Evolutionary conservation across 352 stramenopile genomes (phyloP).

Genomic region (Globisporangium solare): DNA sequence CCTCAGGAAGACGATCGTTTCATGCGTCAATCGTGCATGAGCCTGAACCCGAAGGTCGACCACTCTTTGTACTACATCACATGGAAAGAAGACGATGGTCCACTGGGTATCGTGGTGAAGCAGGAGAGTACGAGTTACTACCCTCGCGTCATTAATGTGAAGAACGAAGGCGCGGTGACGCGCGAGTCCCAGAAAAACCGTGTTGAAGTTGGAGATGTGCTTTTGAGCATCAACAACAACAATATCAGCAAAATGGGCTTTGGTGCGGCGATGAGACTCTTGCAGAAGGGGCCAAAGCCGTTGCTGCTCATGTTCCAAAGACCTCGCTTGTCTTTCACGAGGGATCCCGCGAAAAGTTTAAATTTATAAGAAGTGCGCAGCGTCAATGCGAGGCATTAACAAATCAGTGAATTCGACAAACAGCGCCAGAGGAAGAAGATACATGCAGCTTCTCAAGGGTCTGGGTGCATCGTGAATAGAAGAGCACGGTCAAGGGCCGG

Average conservation of each 20-base stretch:
- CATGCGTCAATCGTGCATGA: constrained; percentile 65
- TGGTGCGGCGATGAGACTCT: constrained; percentile 74
- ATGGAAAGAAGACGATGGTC: constrained; percentile 85
- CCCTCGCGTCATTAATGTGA: constrained; percentile 84
- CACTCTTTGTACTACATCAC: constrained; percentile 88
- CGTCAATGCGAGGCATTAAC: neutral
- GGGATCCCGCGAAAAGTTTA: constrained; percentile 28
- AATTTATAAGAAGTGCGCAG: constrained; percentile 9
- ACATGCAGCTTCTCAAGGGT: neutral
- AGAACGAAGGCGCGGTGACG: constrained; percentile 79
- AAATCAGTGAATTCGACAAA: neutral
- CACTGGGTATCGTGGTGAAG: constrained; percentile 83
- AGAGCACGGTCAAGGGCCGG: neutral
- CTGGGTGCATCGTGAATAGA: neutral
- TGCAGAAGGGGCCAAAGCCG: constrained; percentile 84
- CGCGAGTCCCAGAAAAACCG: constrained; percentile 81
- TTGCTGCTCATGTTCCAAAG: constrained; percentile 86
- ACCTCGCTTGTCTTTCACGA: constrained; percentile 30
- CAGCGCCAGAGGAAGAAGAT: neutral
- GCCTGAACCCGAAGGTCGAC: constrained; percentile 79
- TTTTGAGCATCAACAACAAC: constrained; percentile 89
- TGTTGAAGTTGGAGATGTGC: constrained; percentile 73
- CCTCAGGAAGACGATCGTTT: constrained; percentile 66
- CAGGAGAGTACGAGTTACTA: constrained; percentile 86
- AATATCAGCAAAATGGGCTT: constrained; percentile 91